A percentile compares a stretch with the other conserved stretches of the same genome.
These are phyloP conservation scores for Paraphysoderma sedebokerense DNA, from an alignment of 371 early-diverging fungal genomes.

Conservation along the genomic window DNA sequence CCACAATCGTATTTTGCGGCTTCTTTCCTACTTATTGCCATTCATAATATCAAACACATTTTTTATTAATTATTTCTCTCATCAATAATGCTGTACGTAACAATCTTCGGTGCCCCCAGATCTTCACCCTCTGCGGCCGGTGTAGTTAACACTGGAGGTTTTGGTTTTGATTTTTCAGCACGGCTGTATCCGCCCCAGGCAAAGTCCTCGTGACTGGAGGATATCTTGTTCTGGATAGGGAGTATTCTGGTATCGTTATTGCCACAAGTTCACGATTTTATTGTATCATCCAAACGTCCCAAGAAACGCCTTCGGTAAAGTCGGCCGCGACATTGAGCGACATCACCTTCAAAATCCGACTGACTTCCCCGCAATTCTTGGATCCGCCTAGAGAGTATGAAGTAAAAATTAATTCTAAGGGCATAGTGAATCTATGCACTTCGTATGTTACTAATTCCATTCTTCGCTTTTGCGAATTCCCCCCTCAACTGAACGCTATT, in stretches of 20 bases:
- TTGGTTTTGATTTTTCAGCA: too few species aligned
- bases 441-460: slow-evolving; percentile 21
- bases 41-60: too few species aligned
- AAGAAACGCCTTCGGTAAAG: background rate
- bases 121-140: too few species aligned
- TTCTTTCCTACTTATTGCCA: too few species aligned
- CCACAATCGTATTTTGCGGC: too few species aligned
- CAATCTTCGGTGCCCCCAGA: too few species aligned
- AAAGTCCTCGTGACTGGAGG: slow-evolving; percentile 88
- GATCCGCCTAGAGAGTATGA: slow-evolving; percentile 7
- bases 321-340: too few species aligned
- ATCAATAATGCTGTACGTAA: too few species aligned
- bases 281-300: slow-evolving; percentile 29
- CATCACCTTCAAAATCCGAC: slow-evolving; percentile 1
- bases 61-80: too few species aligned
- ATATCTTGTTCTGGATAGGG: slow-evolving; percentile 79
- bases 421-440: background rate
- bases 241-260: slow-evolving; percentile 62
- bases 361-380: slow-evolving; percentile 6
- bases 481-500: slow-evolving; percentile 7
- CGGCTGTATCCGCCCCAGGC: slow-evolving; percentile 77
- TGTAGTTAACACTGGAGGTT: too few species aligned
- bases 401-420: slow-evolving; percentile 2
- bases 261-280: slow-evolving; percentile 72
- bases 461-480: slow-evolving; percentile 57